These are phyloP conservation scores for Vitis amurensis DNA, from an alignment of 164 flowering plant genomes.

Conservation along the genomic window DNA sequence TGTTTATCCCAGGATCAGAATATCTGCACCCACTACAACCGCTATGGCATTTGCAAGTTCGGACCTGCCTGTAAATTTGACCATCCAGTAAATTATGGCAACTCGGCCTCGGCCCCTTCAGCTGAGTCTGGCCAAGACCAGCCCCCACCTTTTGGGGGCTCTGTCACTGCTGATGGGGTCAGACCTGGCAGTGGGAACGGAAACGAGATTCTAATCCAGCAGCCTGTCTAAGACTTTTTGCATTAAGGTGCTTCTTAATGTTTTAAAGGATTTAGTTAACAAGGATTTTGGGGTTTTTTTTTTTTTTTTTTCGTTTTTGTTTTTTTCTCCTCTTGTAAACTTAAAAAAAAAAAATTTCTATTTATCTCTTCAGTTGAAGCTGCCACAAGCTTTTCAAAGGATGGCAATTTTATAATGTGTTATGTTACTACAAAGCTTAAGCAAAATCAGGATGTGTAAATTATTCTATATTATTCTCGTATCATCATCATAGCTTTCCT, in stretches of 20 bases:
- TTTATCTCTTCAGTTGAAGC: not conserved
- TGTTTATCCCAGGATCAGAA: constrained; percentile 53
- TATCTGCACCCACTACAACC: constrained; percentile 60
- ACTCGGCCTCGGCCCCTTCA: constrained; percentile 13
- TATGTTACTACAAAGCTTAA: constrained; percentile 6
- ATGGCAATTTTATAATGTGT: constrained; percentile 16
- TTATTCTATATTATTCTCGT: constrained; percentile 11
- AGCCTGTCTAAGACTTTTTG: constrained; percentile 18
- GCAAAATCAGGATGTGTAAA: constrained; percentile 15
- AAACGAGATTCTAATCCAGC: constrained; percentile 24
- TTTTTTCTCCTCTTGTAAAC: not conserved
- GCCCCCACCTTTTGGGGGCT: constrained; percentile 12
- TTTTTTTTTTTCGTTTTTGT: not conserved
- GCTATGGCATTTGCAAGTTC: constrained; percentile 80
- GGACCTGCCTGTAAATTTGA: constrained; percentile 81
- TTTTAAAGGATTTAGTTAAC: not conserved
- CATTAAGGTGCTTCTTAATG: not conserved
- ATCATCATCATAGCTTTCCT: too few species aligned
- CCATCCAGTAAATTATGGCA: constrained; percentile 45
- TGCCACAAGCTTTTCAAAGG: constrained; percentile 27
- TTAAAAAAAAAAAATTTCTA: not conserved
- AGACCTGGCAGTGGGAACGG: constrained; percentile 21
- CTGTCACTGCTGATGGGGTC: constrained; percentile 13
- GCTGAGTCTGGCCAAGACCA: constrained; percentile 18
- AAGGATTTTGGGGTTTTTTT: constrained; percentile 1